Base-by-base conservation (phyloP, 805 yeast species). In the Pichia insulana region DNA sequence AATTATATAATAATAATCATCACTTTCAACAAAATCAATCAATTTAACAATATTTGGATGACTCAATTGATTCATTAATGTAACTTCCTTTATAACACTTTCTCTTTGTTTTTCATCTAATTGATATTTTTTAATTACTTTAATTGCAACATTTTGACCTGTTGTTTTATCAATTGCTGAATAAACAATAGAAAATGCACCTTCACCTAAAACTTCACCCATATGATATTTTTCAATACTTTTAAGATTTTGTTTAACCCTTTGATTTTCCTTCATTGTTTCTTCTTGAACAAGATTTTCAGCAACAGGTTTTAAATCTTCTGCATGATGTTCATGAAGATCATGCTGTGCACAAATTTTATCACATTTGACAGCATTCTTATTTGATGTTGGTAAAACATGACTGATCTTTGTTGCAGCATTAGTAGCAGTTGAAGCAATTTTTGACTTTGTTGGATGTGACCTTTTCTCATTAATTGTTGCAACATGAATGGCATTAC, bases 71-170 rank as follows among this genome's bases (percentile, higher is more conserved):
- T 79, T 70, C 78, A 83, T 80, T 33, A 88, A 78, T 12, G 80
- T 72, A 11, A 85, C 85, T 59, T 88, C 97, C 54, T 86, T 85
- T 46, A 80, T 63, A 2, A 85, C 94, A 18, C 86, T 79, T 41
- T 74, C 78, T 49, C 73, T 69, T 55, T 78, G 85, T 38, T 71
- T 67, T 36, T 64, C 61, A 53, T 81, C 81, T 67, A 84, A 67
- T 50, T 78, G 80, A 46, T 73, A 71, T 59, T 85, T 86, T 46
- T 82, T 73, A 47, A 88, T 81, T 34, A 76, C 68, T 54, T 76
- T 76, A 44, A 76, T 64, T 12, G 81, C 81, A 36, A 76, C 80
- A 5, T 47, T 45, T 38, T 66, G 59, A 7, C 62, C 63, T 1
- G 71, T 58, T 2, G 51, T 48, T 5, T 57, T 37, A 51, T 74